Percentiles rank a stretch among this genome's conserved stretches.
phyloP scores from a whole-genome alignment of 2,329 filamentous ascomycete species.

The Hypocrella siamensis region DNA sequence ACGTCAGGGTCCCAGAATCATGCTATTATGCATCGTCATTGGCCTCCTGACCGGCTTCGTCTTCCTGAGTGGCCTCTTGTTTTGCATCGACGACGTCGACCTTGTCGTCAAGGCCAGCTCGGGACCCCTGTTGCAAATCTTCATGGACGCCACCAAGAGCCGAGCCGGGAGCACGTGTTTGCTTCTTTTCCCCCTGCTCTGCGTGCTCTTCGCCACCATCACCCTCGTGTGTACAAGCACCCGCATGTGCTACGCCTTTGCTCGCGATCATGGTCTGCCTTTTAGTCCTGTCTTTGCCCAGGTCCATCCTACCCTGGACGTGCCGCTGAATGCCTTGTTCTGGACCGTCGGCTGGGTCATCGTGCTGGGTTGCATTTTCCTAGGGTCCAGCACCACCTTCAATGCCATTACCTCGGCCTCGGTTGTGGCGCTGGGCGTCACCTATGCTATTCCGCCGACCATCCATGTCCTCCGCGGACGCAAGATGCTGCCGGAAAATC shows the following conservation, averaged over 20 bases:
- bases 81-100: slow-evolving; percentile 44
- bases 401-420: slow-evolving; percentile 59
- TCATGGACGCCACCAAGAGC: slow-evolving; percentile 47
- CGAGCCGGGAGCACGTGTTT: slow-evolving; percentile 47
- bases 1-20: slow-evolving; percentile 46
- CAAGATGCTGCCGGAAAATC: slow-evolving; percentile 41
- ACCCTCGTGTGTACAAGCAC: slow-evolving; percentile 51
- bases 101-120: slow-evolving; percentile 37
- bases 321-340: slow-evolving; percentile 52
- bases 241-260: slow-evolving; percentile 55
- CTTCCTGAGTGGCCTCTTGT: slow-evolving; percentile 48
- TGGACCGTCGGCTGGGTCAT: slow-evolving; percentile 46
- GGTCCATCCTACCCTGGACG: slow-evolving; percentile 43
- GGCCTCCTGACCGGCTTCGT: slow-evolving; percentile 47
- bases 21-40: slow-evolving; percentile 49
- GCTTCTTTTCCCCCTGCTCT: slow-evolving; percentile 49
- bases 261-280: slow-evolving; percentile 50
- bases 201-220: slow-evolving; percentile 48
- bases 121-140: slow-evolving; percentile 46
- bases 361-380: slow-evolving; percentile 54
- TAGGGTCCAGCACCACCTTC: slow-evolving; percentile 51
- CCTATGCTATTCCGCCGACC: slow-evolving; percentile 58
- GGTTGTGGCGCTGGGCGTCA: slow-evolving; percentile 57
- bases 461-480: slow-evolving; percentile 55
- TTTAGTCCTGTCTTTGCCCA: slow-evolving; percentile 42